Conservation (phyloP, 129 eudicot genomes). For the Daucus carota region DNA sequence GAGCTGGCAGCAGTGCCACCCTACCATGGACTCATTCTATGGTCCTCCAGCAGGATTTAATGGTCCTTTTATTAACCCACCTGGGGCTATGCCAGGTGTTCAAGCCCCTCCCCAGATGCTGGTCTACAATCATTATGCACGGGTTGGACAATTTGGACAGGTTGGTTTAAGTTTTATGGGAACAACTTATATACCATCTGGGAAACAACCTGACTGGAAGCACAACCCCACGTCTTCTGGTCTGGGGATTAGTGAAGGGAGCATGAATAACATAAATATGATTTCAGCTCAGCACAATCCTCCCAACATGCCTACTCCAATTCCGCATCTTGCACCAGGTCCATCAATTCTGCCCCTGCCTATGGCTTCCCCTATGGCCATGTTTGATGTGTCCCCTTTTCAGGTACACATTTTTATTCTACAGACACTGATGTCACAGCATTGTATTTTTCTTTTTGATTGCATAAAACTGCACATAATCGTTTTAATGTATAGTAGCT, state of each 20-base stretch:
- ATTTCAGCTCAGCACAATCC: conserved; percentile 47
- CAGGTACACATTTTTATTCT: conserved; percentile 40
- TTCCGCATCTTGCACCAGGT: conserved; percentile 84
- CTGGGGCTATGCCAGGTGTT: conserved; percentile 79
- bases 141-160: conserved; percentile 93
- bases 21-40: conserved; percentile 73
- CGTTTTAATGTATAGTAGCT: not conserved
- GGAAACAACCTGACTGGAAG: conserved; percentile 96
- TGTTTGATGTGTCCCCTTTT: conserved; percentile 85
- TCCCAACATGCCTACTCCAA: conserved; percentile 41
- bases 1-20: conserved; percentile 76
- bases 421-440: not conserved
- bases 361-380: conserved; percentile 72
- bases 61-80: conserved; percentile 75
- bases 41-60: conserved; percentile 77
- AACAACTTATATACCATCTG: conserved; percentile 74
- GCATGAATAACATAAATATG: conserved; percentile 45
- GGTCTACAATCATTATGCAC: conserved; percentile 90
- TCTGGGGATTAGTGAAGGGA: conserved; percentile 45
- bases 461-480: not conserved
- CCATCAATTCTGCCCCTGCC: conserved; percentile 77
- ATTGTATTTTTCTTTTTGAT: not conserved
- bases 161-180: conserved; percentile 99
- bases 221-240: conserved; percentile 58
- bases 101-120: conserved; percentile 93